Percentiles rank a stretch among this genome's conserved stretches.
phyloP scores from a whole-genome alignment of 2,329 filamentous ascomycete genomes.

The Neonectria neomacrospora region DNA sequence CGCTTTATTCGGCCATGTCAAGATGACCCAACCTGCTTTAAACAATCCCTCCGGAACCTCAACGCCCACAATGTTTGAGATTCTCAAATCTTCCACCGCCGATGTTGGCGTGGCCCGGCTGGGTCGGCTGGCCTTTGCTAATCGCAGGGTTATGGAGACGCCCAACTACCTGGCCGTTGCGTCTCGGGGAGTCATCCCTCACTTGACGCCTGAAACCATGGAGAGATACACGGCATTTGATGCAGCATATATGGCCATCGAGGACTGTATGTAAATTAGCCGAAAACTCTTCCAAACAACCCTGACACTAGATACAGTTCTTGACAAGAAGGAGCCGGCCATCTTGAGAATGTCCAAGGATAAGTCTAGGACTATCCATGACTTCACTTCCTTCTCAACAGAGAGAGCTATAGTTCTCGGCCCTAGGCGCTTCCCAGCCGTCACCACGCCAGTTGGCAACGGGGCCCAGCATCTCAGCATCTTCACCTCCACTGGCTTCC shows the following conservation, averaged over 20 bases:
- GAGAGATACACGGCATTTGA: conserved; percentile 70
- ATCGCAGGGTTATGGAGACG: conserved; percentile 76
- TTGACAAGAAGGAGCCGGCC: conserved; percentile 64
- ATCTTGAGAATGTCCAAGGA: conserved; percentile 56
- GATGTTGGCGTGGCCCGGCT: conserved; percentile 68
- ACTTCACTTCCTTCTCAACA: conserved; percentile 78
- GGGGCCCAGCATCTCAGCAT: conserved; percentile 78
- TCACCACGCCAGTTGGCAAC: conserved; percentile 77
- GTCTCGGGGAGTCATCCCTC: conserved; percentile 86
- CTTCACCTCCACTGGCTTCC: conserved; percentile 88
- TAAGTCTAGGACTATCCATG: conserved; percentile 71
- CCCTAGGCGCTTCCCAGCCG: conserved; percentile 80
- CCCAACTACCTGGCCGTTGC: conserved; percentile 84
- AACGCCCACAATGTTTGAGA: conserved; percentile 54
- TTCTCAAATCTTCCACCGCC: conserved; percentile 55
- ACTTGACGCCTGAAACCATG: conserved; percentile 88
- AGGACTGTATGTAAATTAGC: conserved; percentile 79
- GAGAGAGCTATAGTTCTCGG: conserved; percentile 77
- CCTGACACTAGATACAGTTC: conserved; percentile 55
- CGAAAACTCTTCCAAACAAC: background rate
- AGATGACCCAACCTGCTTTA: conserved; percentile 44
- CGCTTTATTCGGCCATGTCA: conserved; percentile 35
- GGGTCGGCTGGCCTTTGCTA: conserved; percentile 72
- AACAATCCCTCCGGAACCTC: conserved; percentile 34
- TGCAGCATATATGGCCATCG: conserved; percentile 83